These are phyloP conservation scores for Nadsonia commutata DNA, from an alignment of 1,139 yeast species.

Conservation along the genomic window DNA sequence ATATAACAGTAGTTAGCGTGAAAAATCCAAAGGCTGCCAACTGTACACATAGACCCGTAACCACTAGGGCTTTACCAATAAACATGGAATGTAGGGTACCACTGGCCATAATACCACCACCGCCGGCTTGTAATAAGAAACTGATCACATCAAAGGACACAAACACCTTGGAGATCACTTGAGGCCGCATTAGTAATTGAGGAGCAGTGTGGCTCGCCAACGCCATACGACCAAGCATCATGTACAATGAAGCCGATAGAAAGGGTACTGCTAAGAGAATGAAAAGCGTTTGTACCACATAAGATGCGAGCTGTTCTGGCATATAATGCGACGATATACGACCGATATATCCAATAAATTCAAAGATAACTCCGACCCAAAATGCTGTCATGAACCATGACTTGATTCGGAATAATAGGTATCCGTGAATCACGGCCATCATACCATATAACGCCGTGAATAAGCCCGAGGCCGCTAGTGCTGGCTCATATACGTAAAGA, in stretches of 20 bases:
- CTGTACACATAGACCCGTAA: slow-evolving; percentile 23
- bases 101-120: slow-evolving; percentile 28
- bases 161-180: slow-evolving; percentile 27
- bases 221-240: slow-evolving; percentile 29
- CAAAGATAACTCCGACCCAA: slow-evolving; percentile 13
- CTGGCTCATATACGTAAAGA: slow-evolving; percentile 11
- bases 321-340: slow-evolving; percentile 19
- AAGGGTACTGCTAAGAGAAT: slow-evolving; percentile 31
- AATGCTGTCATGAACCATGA: slow-evolving; percentile 13
- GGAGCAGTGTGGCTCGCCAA: slow-evolving; percentile 18
- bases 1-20: slow-evolving; percentile 9
- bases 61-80: slow-evolving; percentile 12
- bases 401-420: slow-evolving; percentile 7
- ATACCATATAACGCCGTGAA: slow-evolving; percentile 11
- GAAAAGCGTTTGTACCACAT: slow-evolving; percentile 25
- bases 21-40: slow-evolving; percentile 26
- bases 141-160: slow-evolving; percentile 32
- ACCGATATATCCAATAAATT: slow-evolving; percentile 24
- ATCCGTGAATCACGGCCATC: slow-evolving; percentile 9
- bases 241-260: slow-evolving; percentile 32
- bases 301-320: slow-evolving; percentile 18
- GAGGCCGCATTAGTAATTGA: slow-evolving; percentile 21
- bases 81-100: slow-evolving; percentile 6
- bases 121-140: slow-evolving; percentile 29
- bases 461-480: slow-evolving; percentile 11